These are phyloP conservation scores for Candida chauliodis DNA, from an alignment of 805 yeast species.

Conservation along the genomic window DNA sequence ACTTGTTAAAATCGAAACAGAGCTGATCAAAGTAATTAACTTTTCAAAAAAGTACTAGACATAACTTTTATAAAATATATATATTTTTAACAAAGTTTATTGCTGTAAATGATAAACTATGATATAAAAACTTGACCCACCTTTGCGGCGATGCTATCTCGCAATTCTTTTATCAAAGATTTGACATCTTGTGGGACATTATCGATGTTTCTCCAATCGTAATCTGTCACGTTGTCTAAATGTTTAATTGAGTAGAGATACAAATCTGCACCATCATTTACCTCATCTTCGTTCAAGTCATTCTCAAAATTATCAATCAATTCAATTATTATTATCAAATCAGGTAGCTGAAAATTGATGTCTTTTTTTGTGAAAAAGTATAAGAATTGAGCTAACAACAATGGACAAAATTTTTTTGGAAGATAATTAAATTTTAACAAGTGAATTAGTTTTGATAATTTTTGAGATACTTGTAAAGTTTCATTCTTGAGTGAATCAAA, in stretches of 20 bases:
- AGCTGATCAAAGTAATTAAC: not conserved
- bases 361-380: slow-evolving; percentile 31
- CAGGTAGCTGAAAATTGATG: slow-evolving; percentile 24
- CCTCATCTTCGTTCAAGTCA: slow-evolving; percentile 19
- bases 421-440: slow-evolving; percentile 38
- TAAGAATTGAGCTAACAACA: slow-evolving; percentile 46
- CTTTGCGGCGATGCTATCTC: slow-evolving; percentile 30
- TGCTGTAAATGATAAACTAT: not conserved
- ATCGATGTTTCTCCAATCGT: slow-evolving; percentile 35
- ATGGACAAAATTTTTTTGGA: slow-evolving; percentile 48
- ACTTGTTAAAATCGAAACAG: too few species aligned
- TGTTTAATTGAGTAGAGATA: slow-evolving; percentile 28
- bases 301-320: slow-evolving; percentile 35
- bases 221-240: slow-evolving; percentile 15
- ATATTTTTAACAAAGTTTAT: not conserved
- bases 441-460: slow-evolving; percentile 48
- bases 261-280: slow-evolving; percentile 26
- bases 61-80: not conserved
- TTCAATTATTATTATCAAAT: slow-evolving; percentile 34
- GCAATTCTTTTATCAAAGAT: slow-evolving; percentile 22
- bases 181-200: slow-evolving; percentile 24
- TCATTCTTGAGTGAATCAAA: slow-evolving; percentile 26
- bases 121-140: slow-evolving; percentile 34
- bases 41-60: not conserved
- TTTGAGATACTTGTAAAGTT: slow-evolving; percentile 18